Evolutionary conservation across 1,139 yeast genomes (phyloP), one percentile per base, ranked within the genome.

Genomic region (Saccharomyces hybrid): DNA sequence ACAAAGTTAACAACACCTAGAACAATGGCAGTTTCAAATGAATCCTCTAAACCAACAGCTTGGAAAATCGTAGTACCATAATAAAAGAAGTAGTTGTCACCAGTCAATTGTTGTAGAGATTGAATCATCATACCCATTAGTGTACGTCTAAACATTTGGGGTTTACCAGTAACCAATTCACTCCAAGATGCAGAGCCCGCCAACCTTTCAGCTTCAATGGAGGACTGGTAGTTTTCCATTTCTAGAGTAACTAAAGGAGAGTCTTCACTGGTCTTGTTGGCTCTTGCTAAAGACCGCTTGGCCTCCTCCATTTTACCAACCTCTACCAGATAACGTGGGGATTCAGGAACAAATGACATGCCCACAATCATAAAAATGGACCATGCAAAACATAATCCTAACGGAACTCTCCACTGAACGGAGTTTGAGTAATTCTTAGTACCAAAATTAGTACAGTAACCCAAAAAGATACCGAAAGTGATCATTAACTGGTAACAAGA

Each of bases 51-150:
- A 63, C 93, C 91, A 61, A 85, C 87, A 61, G 90, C 84, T 66
- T 81, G 71, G 80, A 85, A 85, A 66, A 85, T 78, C 54, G 87
- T 80, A 57, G 90, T 84, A 70, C 89, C 88, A 63, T 84, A 85
- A 76, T 85, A 85, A 78, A 85, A 84, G 75, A 86, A 84, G 72
- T 84, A 86, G 75, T 85, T 85, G 69, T 82, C 79, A 78, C 91
- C 91, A 57, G 88, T 81, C 61, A 85, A 77, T 72, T 85, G 91
- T 73, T 85, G 91, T 63, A 85, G 72, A 31, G 84, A 76, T 75
- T 83, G 86, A 60, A 85, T 70, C 70, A 81, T 66, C 57, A 83
- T 72, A 67, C 93, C 93, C 66, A 82, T 74, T 27, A 82, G 34
- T 23, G 84, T 78, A 74, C 93, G 78, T 73, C 77, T 78, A 61